A percentile compares a stretch with the other conserved stretches of the same genome.
phyloP scores from a whole-genome alignment of 495 filamentous ascomycete species.

The Lasiosphaeria miniovina region DNA sequence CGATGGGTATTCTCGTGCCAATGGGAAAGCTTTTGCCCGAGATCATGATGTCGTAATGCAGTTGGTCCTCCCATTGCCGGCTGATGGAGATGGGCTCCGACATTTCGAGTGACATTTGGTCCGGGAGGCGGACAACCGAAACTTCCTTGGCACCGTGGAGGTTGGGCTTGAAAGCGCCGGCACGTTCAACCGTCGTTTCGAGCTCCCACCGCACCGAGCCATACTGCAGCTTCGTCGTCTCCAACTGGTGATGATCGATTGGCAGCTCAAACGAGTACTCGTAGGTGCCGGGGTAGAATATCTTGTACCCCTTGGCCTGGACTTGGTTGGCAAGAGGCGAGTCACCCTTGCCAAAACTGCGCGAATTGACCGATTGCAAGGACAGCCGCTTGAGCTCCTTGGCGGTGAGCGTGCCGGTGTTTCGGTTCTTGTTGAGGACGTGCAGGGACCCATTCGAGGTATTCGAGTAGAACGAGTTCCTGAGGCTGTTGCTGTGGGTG shows the following conservation, averaged over 20 bases:
- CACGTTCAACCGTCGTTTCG: slow-evolving; percentile 82
- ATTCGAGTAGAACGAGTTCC: slow-evolving; percentile 39
- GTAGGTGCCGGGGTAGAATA: slow-evolving; percentile 88
- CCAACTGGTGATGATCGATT: slow-evolving; percentile 85
- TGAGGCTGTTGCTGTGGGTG: slow-evolving; percentile 35
- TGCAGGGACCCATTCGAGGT: slow-evolving; percentile 23
- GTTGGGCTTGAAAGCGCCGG: slow-evolving; percentile 90
- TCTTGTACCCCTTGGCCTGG: slow-evolving; percentile 82
- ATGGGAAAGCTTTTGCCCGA: slow-evolving; percentile 97
- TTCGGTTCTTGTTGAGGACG: slow-evolving; percentile 22
- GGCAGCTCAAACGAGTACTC: slow-evolving; percentile 94
- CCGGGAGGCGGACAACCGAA: slow-evolving; percentile 78
- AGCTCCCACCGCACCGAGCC: slow-evolving; percentile 87
- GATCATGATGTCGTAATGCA: slow-evolving; percentile 98
- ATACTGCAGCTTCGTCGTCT: slow-evolving; percentile 87
- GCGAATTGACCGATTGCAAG: slow-evolving; percentile 72
- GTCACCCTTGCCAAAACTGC: slow-evolving; percentile 85
- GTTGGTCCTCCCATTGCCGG: slow-evolving; percentile 94
- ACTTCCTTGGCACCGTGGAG: slow-evolving; percentile 83
- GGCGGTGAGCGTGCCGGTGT: slow-evolving; percentile 36
- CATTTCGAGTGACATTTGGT: slow-evolving; percentile 89
- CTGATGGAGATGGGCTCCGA: slow-evolving; percentile 97
- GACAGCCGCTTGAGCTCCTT: slow-evolving; percentile 64
- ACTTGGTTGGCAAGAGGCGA: slow-evolving; percentile 56
- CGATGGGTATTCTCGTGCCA: slow-evolving; percentile 89